These are phyloP conservation scores for Castanospermum australe DNA, from an alignment of 306 rosid genomes.

Conservation along the genomic window DNA sequence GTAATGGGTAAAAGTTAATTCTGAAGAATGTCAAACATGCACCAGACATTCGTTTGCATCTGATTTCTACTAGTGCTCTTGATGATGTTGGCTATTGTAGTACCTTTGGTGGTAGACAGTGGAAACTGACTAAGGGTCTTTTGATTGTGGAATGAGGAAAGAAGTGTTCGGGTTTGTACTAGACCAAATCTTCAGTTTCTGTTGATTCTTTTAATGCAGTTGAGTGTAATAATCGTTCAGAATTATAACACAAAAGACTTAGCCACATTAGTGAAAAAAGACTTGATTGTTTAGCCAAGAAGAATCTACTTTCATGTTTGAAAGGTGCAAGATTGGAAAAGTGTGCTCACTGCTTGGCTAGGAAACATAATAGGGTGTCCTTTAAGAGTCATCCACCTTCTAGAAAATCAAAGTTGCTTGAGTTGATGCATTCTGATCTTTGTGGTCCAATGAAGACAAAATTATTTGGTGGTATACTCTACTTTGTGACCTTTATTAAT, in stretches of 20 bases:
- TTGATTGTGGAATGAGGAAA: neutral
- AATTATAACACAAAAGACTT: too few relatives aligned
- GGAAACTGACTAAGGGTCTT: neutral
- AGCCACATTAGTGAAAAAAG: too few relatives aligned
- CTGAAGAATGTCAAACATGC: neutral
- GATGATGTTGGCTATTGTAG: neutral
- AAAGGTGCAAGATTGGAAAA: neutral
- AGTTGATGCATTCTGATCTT: neutral
- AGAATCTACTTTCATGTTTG: too few relatives aligned
- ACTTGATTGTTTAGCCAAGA: too few relatives aligned
- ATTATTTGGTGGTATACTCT: neutral
- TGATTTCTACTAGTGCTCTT: neutral
- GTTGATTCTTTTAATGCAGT: neutral
- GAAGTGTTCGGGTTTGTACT: neutral
- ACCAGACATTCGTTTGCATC: neutral
- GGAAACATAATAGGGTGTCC: neutral
- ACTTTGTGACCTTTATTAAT: too few relatives aligned
- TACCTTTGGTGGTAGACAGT: too few relatives aligned
- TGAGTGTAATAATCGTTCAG: neutral
- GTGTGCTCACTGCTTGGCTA: neutral
- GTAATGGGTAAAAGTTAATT: neutral
- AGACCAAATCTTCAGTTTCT: neutral
- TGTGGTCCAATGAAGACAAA: neutral
- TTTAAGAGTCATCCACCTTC: neutral
- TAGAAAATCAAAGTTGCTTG: neutral